Percentiles rank a stretch among this genome's conserved stretches.
Conservation (phyloP, 2,329 filamentous ascomycete species). For the Alternaria arborescens region DNA sequence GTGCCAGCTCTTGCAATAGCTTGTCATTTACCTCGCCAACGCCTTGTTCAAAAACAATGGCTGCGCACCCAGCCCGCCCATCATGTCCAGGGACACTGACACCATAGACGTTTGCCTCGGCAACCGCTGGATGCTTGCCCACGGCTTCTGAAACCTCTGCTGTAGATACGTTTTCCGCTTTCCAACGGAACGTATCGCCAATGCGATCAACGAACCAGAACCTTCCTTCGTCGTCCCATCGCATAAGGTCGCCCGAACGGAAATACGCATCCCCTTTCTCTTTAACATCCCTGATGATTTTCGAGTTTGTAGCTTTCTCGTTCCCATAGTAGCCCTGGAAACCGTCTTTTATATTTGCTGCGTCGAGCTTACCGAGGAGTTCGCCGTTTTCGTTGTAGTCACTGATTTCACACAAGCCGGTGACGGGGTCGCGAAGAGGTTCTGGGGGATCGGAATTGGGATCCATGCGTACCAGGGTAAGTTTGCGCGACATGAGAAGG, state of each 20-base stretch:
- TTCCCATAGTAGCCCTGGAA: conserved; percentile 72
- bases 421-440: conserved; percentile 69
- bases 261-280: conserved; percentile 50
- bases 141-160: conserved; percentile 55
- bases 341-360: conserved; percentile 54
- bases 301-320: conserved; percentile 40
- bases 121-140: conserved; percentile 50
- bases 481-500: conserved; percentile 58
- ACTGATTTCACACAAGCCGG: conserved; percentile 70
- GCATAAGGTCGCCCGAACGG: conserved; percentile 48
- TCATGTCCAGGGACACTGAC: conserved; percentile 55
- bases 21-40: conserved; percentile 11
- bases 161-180: conserved; percentile 58
- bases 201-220: conserved; percentile 52
- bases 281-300: conserved; percentile 47
- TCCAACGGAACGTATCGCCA: conserved; percentile 54
- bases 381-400: conserved; percentile 74
- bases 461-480: conserved; percentile 72
- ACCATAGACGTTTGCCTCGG: conserved; percentile 57
- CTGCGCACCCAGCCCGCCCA: conserved; percentile 56
- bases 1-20: conserved; percentile 36
- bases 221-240: conserved; percentile 42
- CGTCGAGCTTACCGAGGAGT: conserved; percentile 62
- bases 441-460: conserved; percentile 66
- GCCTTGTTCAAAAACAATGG: conserved; percentile 45